Evolutionary conservation across 352 stramenopile species (phyloP), one percentile per base, ranked within the genome.

Genomic region (Blastocystis sp.): DNA sequence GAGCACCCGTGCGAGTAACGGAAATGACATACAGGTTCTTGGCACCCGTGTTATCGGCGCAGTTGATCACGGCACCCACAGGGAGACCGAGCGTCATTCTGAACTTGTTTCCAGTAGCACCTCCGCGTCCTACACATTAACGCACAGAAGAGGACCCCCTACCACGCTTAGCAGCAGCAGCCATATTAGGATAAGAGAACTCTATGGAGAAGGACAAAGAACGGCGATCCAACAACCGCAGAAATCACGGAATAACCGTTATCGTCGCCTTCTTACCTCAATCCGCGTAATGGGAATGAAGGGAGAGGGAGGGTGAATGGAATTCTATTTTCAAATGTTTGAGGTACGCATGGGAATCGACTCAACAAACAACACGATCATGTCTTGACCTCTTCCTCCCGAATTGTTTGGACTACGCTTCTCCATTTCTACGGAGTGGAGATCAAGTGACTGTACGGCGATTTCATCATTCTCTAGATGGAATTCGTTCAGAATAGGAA

Each of bases 1-100:
- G 93, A 90, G 94, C 96, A 89, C 97, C 97, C 89, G 98, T 97
- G 84, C 97, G 96, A 92, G 94, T 98, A 87, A 99, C 97, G 49
- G 96, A 93, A 87, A 99, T 98, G 89, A 99, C 98, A 91, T 97
- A 97, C 49, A 99, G 90, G 91, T 98, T 99, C 93, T 99, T 99
- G 87, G 96, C 97, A 64, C 97, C 97, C 67, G 94, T 97, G 94
- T 99, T 99, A 91, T 99, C 97, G 72, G 96, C 97, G 90, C 97
- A 99, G 94, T 99, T 99, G 88, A 99, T 96, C 78, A 99, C 95
- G 78, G 97, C 97, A 72, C 94, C 94, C 61, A 95, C 93, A 84
- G 96, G 96, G 42, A 99, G 94, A 98, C 96, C 96, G 75, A 98
- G 93, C 79, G 95, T 97, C 90, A 99, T 98, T 86, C 93, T 94